Percentiles rank a stretch among this genome's conserved stretches.
These are phyloP conservation scores for Larix kaempferi DNA, from an alignment of 75 land plant genomes.

Conservation along the genomic window DNA sequence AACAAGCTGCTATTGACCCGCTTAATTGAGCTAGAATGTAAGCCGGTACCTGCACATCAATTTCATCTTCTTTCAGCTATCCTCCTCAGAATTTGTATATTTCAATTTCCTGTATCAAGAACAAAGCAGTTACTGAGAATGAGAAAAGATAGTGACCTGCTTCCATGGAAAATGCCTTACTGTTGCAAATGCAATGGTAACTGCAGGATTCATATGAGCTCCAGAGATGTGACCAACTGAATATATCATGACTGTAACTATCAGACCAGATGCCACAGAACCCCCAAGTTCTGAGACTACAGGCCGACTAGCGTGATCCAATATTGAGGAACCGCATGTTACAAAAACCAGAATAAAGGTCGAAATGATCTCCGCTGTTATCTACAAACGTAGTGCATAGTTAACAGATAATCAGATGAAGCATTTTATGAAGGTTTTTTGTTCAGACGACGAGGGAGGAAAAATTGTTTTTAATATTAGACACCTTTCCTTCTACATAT, in stretches of 20 bases:
- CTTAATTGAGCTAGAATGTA: constrained; percentile 69
- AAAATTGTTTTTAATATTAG: too few relatives aligned
- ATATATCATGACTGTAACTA: constrained; percentile 62
- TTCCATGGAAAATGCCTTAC: constrained; percentile 46
- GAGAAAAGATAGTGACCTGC: constrained; percentile 25
- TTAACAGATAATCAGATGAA: background rate
- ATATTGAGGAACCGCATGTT: constrained; percentile 63
- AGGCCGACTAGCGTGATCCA: constrained; percentile 29
- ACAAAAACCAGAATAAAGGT: constrained; percentile 78
- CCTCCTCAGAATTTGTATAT: too few relatives aligned
- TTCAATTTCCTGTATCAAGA: too few relatives aligned
- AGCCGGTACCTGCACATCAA: constrained; percentile 57
- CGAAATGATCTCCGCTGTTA: constrained; percentile 65
- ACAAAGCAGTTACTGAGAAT: too few relatives aligned
- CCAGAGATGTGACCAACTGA: constrained; percentile 92
- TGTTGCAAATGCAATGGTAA: constrained; percentile 77
- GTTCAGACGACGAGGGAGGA: too few relatives aligned
- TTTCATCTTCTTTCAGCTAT: background rate
- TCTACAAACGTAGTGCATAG: constrained; percentile 19
- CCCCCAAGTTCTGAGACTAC: constrained; percentile 50
- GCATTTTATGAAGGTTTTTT: background rate
- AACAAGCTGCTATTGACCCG: constrained; percentile 52
- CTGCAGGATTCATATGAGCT: constrained; percentile 86
- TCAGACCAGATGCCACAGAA: constrained; percentile 55
- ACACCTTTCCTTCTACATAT: too few relatives aligned